These are phyloP conservation scores for Amesomyces nigricolor DNA, from an alignment of 2,329 filamentous ascomycete species.

Conservation along the genomic window DNA sequence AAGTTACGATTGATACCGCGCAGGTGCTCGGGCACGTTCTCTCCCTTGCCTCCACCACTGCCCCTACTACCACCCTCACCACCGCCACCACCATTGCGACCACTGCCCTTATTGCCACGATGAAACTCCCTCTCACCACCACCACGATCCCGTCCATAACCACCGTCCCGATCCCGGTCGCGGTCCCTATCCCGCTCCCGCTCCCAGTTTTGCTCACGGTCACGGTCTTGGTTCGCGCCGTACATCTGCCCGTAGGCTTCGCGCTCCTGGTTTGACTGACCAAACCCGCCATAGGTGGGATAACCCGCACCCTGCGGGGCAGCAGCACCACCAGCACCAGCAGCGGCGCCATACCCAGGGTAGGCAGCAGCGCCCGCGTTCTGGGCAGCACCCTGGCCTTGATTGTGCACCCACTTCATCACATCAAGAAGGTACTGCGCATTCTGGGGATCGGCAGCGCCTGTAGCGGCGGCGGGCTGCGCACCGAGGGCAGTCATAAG, in stretches of 20 bases:
- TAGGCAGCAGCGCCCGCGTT: conserved; percentile 4
- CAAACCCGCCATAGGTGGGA: conserved; percentile 26
- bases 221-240: conserved; percentile 4
- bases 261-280: conserved; percentile 12
- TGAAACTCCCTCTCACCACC: conserved; percentile 30
- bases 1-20: conserved; percentile 50
- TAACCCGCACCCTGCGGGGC: conserved; percentile 9
- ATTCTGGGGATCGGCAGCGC: conserved; percentile 12
- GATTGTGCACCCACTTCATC: conserved; percentile 15
- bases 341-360: conserved; percentile 9
- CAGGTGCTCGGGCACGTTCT: conserved; percentile 30
- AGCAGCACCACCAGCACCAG: conserved; percentile 3
- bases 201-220: conserved; percentile 19
- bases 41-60: conserved; percentile 29
- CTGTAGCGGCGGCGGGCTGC: not conserved
- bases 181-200: conserved; percentile 22
- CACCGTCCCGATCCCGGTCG: conserved; percentile 20
- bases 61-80: conserved; percentile 24
- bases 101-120: conserved; percentile 25
- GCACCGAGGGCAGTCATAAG: conserved; percentile 18
- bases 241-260: conserved; percentile 12
- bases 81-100: conserved; percentile 29
- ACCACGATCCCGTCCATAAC: conserved; percentile 27
- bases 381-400: conserved; percentile 8
- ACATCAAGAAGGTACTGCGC: conserved; percentile 21